Evolutionary conservation across 306 rosid genomes (phyloP), one percentile per base, ranked within the genome.

Genomic region (Prunus salicina): DNA sequence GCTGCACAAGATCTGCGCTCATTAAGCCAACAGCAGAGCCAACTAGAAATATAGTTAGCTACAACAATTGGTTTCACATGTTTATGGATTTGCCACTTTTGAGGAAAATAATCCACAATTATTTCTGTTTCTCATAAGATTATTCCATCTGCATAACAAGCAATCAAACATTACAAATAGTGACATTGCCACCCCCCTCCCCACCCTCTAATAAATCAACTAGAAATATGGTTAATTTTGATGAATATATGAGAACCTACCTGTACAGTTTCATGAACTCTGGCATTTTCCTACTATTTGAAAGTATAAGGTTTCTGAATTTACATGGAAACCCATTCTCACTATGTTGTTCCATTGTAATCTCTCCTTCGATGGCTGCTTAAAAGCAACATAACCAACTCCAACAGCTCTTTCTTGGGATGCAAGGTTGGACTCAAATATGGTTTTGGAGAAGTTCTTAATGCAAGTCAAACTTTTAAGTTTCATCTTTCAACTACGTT

Each of bases 1-100:
- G 67, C 63, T 19, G 64, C 76, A 69, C 71, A 66, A 50, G n/a
- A 68, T 25, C 30, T 14, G 41, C 49, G 46, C 41, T 62, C 24
- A 50, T 28, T 46, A 32, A 50, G n/a, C 41, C 73, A 49, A 15
- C 60, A 68, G 73, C 60, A 69, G 45, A 50, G 13, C 70, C 49
- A 34, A n/a, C n/a, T n/a, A n/a, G n/a, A n/a, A n/a, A 50, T 50
- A 15, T 16, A 52, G 73, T 10, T 49, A 46, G 27, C 57, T 3
- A 47, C 25, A 49, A 3, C 15, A 52, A 5, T 8, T 24, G 55
- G 43, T 47, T 32, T 68, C 22, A 15, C 58, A 47, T 47, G 51
- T 19, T 47, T 25, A 16, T 52, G 57, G 57, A 38, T 38, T 38
- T 38, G 43, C 43, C 2, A 38, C 43, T 38, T 38, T 7, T 0